Evolutionary conservation across 2,329 filamentous ascomycete species (phyloP), one percentile per base, ranked within the genome.

Genomic region (Drechslerella dactyloides): DNA sequence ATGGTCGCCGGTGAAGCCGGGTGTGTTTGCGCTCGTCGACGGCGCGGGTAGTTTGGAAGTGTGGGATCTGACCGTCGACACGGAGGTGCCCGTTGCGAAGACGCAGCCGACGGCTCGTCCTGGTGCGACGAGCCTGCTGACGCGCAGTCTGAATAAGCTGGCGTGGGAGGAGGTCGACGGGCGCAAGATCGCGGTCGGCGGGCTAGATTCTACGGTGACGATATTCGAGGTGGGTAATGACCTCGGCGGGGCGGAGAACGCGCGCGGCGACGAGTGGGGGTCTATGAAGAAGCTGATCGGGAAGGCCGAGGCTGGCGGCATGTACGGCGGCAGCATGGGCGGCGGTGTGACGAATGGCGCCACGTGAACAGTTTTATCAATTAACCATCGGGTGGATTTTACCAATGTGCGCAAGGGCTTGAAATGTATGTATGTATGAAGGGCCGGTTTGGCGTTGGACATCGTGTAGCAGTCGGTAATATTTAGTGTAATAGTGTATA

Each of bases 81-180:
- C 90, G 0, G 94, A 99, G 81, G 91, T 97, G 52, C 94, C 94
- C 0, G 87, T 96, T 0, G 90, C 91, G 55, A 89, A 89, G 75
- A 89, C 92, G 75, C 86, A 86, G 57, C 92, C 92, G 0, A 57
- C 79, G 77, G 75, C 83, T 78, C 81, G 89, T 78, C 85, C 87
- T 76, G 86, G 87, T 52, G 85, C 87, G 73, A 81, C 86, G 79
- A 85, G 87, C 27, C 86, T 91, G 79, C 84, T 93, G 76, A 90
- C 89, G 66, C 89, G 91, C 81, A 96, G 92, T 78, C 81, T 99
- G 77, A 99, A 99, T 80, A 96, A 94, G 82, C 83, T 97, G 48
- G 89, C 91, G 0, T 99, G 94, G 94, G 94, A 99, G 81, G 87
- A 88, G 76, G 89, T 87, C 50, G 93, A 97, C 78, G 96, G 94